Evolutionary conservation across 164 flowering plant species (phyloP), one percentile per base, ranked within the genome.

Genomic region (Chloranthus sessilifolius): DNA sequence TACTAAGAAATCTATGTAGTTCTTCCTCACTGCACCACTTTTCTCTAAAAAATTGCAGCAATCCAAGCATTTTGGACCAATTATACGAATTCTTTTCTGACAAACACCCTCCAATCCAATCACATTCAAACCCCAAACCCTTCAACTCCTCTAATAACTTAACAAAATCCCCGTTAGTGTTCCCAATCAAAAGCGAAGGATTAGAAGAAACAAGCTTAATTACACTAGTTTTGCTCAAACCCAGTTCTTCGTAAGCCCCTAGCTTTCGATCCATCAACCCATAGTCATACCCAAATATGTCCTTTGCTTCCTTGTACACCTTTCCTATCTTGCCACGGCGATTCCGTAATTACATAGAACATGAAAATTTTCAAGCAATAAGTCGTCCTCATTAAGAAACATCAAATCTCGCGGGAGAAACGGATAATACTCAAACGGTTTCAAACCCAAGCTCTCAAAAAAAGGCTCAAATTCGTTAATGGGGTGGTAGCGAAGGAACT

Each of bases 401-500:
- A 80, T 63, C 56, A 69, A 34, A 55, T 74, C 57, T 3, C 73
- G 67, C 0, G 82, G 85, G 51, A 84, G 83, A 38, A 72, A 27
- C 3, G 53, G 36, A 6, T 4, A n/a, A 25, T 67, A 58, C 61
- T 76, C 79, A 1, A 53, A 29, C 10, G 73, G 81, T 31, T 66
- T 53, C 71, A 87, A 54, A 38, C 96, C 92, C 33, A 77, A 52
- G 57, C 96, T 83, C 75, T 87, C 96, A 43, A 87, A 76, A 64
- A 87, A 83, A 0, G 92, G 89, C 55, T 86, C 95, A 47, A 78
- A 81, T 40, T 87, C 95, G 64, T 87, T 83, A 45, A 87, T 73
- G 2, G 92, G 96, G 55, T 82, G 76, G 60, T 72, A 80, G n/a
- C 78, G 66, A 51, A 84, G 58, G 47, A 72, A 75, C 21, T 81